Conservation (phyloP, 1,284 basidiomycete genomes). For the Blastosporella zonata region DNA sequence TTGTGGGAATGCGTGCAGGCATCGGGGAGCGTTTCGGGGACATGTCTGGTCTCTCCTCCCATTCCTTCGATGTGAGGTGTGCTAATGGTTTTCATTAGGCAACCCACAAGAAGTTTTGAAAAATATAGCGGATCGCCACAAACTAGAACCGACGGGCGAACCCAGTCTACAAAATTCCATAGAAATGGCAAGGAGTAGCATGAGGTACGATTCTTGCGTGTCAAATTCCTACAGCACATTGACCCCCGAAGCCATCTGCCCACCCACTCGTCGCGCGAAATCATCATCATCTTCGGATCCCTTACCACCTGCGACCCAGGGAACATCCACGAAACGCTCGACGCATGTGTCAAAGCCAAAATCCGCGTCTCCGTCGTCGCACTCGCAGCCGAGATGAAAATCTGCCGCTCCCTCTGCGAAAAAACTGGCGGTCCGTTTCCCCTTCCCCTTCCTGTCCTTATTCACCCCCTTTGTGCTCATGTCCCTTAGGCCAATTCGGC, state of each 20-base stretch:
- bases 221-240: constrained; percentile 7
- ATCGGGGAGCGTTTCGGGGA: constrained; percentile 84
- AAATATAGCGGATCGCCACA: constrained; percentile 82
- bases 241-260: constrained; percentile 76
- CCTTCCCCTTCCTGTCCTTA: background rate
- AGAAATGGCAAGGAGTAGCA: constrained; percentile 89
- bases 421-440: constrained; percentile 77
- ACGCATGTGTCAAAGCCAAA: constrained; percentile 75
- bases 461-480: constrained; percentile 19
- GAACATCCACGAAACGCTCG: constrained; percentile 91
- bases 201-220: constrained; percentile 57
- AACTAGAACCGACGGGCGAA: constrained; percentile 87
- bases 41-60: constrained; percentile 68
- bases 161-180: constrained; percentile 96
- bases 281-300: constrained; percentile 90
- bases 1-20: constrained; percentile 90
- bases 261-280: constrained; percentile 92
- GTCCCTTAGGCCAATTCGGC: constrained; percentile 75
- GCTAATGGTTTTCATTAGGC: constrained; percentile 46
- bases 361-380: constrained; percentile 93
- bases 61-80: background rate
- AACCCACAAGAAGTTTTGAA: constrained; percentile 94
- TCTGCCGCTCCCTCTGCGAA: constrained; percentile 88
- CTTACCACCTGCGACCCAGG: constrained; percentile 96
- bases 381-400: constrained; percentile 95